phyloP scores from a whole-genome alignment of 805 yeast genomes.

The Candida gorgasii region DNA sequence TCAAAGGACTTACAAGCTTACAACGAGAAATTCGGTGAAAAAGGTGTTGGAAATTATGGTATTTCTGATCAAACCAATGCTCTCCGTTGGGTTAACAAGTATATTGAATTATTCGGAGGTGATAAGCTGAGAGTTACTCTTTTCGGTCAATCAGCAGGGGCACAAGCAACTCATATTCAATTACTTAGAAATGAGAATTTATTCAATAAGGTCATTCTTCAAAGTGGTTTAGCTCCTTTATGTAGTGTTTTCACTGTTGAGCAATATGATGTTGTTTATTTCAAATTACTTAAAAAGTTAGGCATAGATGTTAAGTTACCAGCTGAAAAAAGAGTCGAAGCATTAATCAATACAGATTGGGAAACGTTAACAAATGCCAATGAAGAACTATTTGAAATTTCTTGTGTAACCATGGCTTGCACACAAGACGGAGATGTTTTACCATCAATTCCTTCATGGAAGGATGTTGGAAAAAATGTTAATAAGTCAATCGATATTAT shows the following conservation, averaged over 20 bases:
- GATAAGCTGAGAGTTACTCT: slow-evolving; percentile 42
- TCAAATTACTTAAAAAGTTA: slow-evolving; percentile 13
- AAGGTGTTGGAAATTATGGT: slow-evolving; percentile 32
- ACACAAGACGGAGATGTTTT: background rate
- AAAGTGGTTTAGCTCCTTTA: slow-evolving; percentile 16
- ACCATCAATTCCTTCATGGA: slow-evolving; percentile 14
- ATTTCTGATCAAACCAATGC: slow-evolving; percentile 50
- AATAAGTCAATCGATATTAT: background rate
- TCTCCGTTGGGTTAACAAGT: slow-evolving; percentile 45
- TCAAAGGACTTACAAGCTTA: slow-evolving; percentile 18
- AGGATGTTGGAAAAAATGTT: slow-evolving; percentile 5
- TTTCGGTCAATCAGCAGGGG: slow-evolving; percentile 51
- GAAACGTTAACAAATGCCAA: slow-evolving; percentile 10
- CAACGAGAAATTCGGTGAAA: background rate
- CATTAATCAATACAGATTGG: slow-evolving; percentile 5
- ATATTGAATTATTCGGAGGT: slow-evolving; percentile 49
- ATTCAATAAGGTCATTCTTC: slow-evolving; percentile 14
- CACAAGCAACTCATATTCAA: slow-evolving; percentile 16
- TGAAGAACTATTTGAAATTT: slow-evolving; percentile 10
- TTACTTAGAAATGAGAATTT: slow-evolving; percentile 9
- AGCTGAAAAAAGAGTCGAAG: slow-evolving; percentile 1
- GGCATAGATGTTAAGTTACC: slow-evolving; percentile 12
- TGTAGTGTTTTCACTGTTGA: slow-evolving; percentile 16
- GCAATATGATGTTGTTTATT: slow-evolving; percentile 15
- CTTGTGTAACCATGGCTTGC: slow-evolving; percentile 15